These are phyloP conservation scores for Xerocomellus amylosporus DNA, from an alignment of 768 basidiomycete genomes.

Conservation along the genomic window DNA sequence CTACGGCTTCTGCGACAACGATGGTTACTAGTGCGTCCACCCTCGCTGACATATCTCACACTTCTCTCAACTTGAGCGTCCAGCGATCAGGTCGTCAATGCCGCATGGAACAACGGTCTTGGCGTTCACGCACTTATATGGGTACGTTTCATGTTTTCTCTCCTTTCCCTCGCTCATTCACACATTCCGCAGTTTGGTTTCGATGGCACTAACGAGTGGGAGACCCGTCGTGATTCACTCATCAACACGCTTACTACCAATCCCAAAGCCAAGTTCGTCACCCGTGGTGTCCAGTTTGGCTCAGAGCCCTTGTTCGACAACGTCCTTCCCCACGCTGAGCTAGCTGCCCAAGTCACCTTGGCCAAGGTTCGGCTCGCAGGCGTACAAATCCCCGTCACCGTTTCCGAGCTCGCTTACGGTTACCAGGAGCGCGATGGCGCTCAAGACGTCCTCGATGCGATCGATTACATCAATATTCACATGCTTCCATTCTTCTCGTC, in stretches of 20 bases:
- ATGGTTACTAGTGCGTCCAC: constrained; percentile 37
- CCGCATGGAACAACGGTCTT: constrained; percentile 64
- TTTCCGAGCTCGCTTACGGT: constrained; percentile 63
- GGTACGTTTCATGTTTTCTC: constrained; percentile 40
- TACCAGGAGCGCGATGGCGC: constrained; percentile 54
- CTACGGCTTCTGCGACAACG: constrained; percentile 40
- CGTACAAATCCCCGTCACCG: constrained; percentile 64
- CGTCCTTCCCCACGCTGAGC: constrained; percentile 46
- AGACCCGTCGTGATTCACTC: constrained; percentile 50
- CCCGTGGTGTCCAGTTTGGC: constrained; percentile 65
- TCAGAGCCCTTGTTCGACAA: constrained; percentile 66
- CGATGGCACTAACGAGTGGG: constrained; percentile 46
- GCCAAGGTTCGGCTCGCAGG: constrained; percentile 49
- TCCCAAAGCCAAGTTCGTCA: constrained; percentile 61
- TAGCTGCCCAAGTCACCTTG: constrained; percentile 49
- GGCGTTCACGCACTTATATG: constrained; percentile 75
- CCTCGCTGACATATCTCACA: neutral
- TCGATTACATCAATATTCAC: constrained; percentile 66
- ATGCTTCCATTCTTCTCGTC: constrained; percentile 66
- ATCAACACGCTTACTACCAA: constrained; percentile 54
- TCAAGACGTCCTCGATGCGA: constrained; percentile 51
- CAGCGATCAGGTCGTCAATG: constrained; percentile 60
- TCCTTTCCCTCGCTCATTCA: neutral
- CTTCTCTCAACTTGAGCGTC: constrained; percentile 15
- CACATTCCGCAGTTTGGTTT: constrained; percentile 35